Conservation (phyloP, 2,329 filamentous ascomycete species). For the Cladosporium sp. region DNA sequence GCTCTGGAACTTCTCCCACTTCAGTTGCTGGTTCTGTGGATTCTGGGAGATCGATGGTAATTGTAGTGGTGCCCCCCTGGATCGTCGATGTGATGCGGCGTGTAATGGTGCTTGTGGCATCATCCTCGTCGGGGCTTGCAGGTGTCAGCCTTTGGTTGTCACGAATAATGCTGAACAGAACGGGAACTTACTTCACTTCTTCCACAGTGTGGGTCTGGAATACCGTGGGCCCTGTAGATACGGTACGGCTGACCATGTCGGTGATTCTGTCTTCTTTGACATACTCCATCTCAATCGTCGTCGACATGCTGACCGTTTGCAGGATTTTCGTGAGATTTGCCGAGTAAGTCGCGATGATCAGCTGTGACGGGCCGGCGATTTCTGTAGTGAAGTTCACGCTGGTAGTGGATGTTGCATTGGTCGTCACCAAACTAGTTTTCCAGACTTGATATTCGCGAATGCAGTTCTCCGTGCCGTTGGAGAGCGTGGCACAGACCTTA, state of each 20-base stretch:
- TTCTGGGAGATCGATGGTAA: too few species aligned
- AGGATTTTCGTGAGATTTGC: constrained; percentile 36
- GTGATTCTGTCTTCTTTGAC: constrained; percentile 33
- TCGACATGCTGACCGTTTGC: constrained; percentile 37
- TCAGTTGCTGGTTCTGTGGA: too few species aligned
- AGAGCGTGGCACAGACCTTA: constrained; percentile 37
- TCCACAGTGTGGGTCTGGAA: constrained; percentile 28
- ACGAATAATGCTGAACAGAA: too few species aligned
- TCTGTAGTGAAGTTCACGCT: constrained; percentile 39
- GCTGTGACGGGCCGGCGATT: constrained; percentile 30
- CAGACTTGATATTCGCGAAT: constrained; percentile 40
- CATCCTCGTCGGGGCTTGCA: constrained; percentile 12
- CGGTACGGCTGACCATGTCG: constrained; percentile 13
- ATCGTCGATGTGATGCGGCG: constrained; percentile 17
- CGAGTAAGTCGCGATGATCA: constrained; percentile 38
- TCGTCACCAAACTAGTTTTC: constrained; percentile 37
- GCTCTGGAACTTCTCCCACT: not conserved
- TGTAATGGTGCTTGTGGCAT: constrained; percentile 19
- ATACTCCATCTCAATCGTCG: constrained; percentile 35
- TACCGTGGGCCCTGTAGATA: constrained; percentile 25
- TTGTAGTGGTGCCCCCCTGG: constrained; percentile 20
- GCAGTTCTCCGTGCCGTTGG: constrained; percentile 37
- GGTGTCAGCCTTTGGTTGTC: constrained; percentile 15
- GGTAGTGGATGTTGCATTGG: constrained; percentile 32
- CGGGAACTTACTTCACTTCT: constrained; percentile 23